A percentile compares a stretch with the other conserved stretches of the same genome.
These are phyloP conservation scores for Boletellus ananas DNA, from an alignment of 768 basidiomycete genomes.

Conservation along the genomic window DNA sequence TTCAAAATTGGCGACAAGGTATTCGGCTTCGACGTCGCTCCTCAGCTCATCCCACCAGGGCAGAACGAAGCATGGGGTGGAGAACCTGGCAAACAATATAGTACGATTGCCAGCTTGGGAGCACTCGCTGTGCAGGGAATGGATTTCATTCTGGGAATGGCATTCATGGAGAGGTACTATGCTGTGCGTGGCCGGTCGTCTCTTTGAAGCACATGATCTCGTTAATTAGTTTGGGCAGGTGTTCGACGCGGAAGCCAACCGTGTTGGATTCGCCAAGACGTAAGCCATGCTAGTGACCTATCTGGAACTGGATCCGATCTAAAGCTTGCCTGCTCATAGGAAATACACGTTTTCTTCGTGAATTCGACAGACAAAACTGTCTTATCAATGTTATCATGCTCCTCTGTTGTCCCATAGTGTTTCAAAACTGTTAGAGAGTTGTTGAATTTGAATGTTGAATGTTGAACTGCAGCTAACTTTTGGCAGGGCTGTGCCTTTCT, in stretches of 20 bases:
- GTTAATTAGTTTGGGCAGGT: constrained; percentile 7
- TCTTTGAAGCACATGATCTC: background rate
- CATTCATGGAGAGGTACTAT: background rate
- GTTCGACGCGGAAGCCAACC: constrained; percentile 19
- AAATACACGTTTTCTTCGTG: too few species aligned
- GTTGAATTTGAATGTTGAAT: too few species aligned
- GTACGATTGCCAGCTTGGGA: background rate
- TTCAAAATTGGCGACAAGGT: background rate
- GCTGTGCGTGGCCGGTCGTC: background rate
- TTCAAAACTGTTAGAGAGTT: too few species aligned
- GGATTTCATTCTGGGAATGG: background rate
- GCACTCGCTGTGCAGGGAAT: background rate
- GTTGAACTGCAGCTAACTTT: too few species aligned
- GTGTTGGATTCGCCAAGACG: constrained; percentile 18
- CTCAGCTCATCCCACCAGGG: background rate
- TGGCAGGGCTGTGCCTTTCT: too few species aligned
- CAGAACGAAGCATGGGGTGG: background rate
- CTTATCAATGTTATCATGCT: too few species aligned
- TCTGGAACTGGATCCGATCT: too few species aligned
- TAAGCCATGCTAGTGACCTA: background rate
- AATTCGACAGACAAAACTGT: too few species aligned
- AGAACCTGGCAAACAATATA: background rate
- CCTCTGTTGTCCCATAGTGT: too few species aligned
- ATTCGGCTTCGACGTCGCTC: background rate
- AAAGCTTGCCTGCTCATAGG: too few species aligned